A percentile compares a stretch with the other conserved stretches of the same genome.
Evolutionary conservation across 2,329 filamentous ascomycete genomes (phyloP).

Genomic region (Phialophora macrospora): DNA sequence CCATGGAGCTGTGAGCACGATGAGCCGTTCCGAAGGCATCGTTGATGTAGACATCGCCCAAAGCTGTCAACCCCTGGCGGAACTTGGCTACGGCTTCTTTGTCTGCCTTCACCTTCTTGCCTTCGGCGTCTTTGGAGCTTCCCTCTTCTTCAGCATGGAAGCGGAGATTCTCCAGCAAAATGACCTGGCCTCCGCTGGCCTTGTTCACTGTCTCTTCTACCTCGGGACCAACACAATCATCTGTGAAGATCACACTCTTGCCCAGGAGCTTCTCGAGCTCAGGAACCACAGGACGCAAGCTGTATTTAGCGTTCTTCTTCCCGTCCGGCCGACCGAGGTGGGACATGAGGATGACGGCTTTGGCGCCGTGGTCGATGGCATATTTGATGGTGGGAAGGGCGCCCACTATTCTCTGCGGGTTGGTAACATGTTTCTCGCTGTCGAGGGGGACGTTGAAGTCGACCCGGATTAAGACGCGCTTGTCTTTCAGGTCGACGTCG

Average conservation of each 20-base stretch:
- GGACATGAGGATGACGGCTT: conserved; percentile 95
- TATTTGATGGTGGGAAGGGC: conserved; percentile 95
- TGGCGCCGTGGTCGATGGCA: conserved; percentile 85
- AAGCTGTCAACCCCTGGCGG: conserved; percentile 89
- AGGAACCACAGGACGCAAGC: conserved; percentile 84
- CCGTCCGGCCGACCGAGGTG: conserved; percentile 96
- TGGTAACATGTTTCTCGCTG: conserved; percentile 89
- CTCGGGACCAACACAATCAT: conserved; percentile 87
- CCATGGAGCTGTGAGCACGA: conserved; percentile 99
- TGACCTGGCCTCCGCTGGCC: conserved; percentile 77
- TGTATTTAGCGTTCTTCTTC: conserved; percentile 89
- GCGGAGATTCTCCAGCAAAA: conserved; percentile 95
- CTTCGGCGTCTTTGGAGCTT: conserved; percentile 87
- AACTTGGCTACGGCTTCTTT: conserved; percentile 91
- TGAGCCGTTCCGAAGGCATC: conserved; percentile 98
- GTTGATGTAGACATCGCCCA: conserved; percentile 97
- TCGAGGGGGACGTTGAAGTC: conserved; percentile 99
- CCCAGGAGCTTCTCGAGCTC: conserved; percentile 90
- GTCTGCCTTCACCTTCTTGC: conserved; percentile 98
- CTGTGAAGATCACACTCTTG: conserved; percentile 82
- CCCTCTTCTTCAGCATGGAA: conserved; percentile 99
- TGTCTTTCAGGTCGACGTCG: conserved; percentile 96
- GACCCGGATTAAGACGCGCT: conserved; percentile 96
- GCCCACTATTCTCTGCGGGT: conserved; percentile 97
- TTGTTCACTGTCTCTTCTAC: conserved; percentile 88